Base-by-base conservation (phyloP, 2,329 filamentous ascomycete species). In the Plectosphaerella cucumerina region DNA sequence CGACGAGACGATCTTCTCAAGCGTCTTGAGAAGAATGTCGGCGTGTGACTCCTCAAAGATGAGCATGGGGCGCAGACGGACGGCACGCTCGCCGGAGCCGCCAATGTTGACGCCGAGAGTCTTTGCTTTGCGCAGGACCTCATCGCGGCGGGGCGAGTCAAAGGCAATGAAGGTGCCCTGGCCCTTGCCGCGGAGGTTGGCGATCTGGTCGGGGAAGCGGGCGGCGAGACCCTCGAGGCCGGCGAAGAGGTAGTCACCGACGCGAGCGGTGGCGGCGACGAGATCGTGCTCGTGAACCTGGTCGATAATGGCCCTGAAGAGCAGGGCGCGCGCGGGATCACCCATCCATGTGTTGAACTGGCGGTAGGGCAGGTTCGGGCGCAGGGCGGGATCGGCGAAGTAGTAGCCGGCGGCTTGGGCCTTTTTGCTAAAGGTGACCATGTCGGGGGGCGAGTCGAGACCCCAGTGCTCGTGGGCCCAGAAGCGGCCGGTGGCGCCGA, bases 301-400 rank as follows among this genome's bases (percentile, higher is more conserved):
- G 52, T 88, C 72, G 65, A 93, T 82, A 72, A 96, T 96, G 63
- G 84, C 87, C 56, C 88, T 84, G 85, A 95, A 96, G 58, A 96
- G 79, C 53, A 96, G 75, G 15, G 88, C 90, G 53, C 90, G 85
- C 14, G 87, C 86, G 15, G 91, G 91, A 73, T 96, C 91, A 62
- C 91, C 91, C 87, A 96, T 95, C 91, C 91, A 96, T 46, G 90
- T 96, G 79, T 96, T 96, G 80, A 96, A 96, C 73, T 96, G 91
- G 55, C 91, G 86, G 78, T 96, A 96, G 6, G 92, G 88, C 80
- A 92, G 92, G 77, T 96, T 96, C 56, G 91, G 91, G 12, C 89
- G 80, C 59, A 96, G 79, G 41, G 82, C 84, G 10, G 83, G 80
- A 77, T 94, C 86, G 54, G 87, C 87, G 66, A 85, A 96, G 79